A percentile compares a stretch with the other conserved stretches of the same genome.
These are phyloP conservation scores for Drosera capensis DNA, from an alignment of 148 eudicot genomes.

Conservation along the genomic window DNA sequence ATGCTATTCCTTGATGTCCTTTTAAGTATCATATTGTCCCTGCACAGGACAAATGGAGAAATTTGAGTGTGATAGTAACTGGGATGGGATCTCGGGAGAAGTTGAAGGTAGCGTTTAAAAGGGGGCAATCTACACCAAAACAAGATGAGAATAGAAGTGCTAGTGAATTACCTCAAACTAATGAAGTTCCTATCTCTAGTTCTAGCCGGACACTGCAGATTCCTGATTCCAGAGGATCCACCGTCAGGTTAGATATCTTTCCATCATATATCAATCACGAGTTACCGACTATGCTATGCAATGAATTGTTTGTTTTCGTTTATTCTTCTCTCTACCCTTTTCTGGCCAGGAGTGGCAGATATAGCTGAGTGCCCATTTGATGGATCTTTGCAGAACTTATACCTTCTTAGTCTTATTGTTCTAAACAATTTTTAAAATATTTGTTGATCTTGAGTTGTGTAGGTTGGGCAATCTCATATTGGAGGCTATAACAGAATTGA, in stretches of 20 bases:
- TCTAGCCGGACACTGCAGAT: constrained; percentile 44
- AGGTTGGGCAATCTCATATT: constrained; percentile 92
- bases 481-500: constrained; percentile 83
- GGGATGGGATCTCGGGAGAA: constrained; percentile 80
- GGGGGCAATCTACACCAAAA: constrained; percentile 30
- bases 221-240: constrained; percentile 62
- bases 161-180: constrained; percentile 36
- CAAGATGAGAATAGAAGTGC: constrained; percentile 52
- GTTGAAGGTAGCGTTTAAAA: constrained; percentile 59
- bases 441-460: constrained; percentile 1
- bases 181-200: constrained; percentile 38
- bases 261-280: not conserved
- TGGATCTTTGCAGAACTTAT: not conserved
- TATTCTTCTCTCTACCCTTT: too few species aligned
- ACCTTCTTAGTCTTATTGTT: not conserved
- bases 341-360: too few species aligned
- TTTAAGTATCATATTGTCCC: constrained; percentile 3
- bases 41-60: constrained; percentile 94
- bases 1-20: not conserved
- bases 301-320: not conserved
- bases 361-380: too few species aligned
- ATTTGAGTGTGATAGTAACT: constrained; percentile 79
- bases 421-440: not conserved
- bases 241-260: constrained; percentile 50
- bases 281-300: not conserved